Base-by-base conservation (phyloP, 805 yeast genomes). In the Nakazawaea ambrosiae region DNA sequence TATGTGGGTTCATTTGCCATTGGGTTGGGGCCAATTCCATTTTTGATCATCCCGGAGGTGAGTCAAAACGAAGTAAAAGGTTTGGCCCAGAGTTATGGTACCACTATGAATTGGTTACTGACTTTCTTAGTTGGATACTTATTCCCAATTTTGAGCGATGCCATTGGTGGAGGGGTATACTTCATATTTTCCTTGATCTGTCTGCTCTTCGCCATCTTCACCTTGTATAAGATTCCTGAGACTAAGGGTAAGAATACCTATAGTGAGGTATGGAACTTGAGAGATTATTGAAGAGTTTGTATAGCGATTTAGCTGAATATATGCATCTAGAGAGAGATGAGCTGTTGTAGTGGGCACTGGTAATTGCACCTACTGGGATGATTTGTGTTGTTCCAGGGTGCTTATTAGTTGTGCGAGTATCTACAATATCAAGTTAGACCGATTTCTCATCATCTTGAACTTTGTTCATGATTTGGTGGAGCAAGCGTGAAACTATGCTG, bases 1-100 rank as follows among this genome's bases (percentile, higher is more conserved):
- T 89, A 87, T 54, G 88, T 90, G 34, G 77, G 82, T 1, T 73
- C 87, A 20, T 92, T 90, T 64, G 42, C 42, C 23, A 39, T 39
- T 20, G 98, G 98, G 0, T 57, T 88, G 44, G 98, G 98, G 0
- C 98, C 98, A 5, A 88, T 92, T 38, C 98, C 98, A 29, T 90
- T 92, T 61, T 61, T 90, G 47, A 60, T 89, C 36, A 80, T 90
- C 9, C 75, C 95, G 5, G 97, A 92, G 54, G 78, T 90, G n/a
- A 81, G 95, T 0, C 94, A 88, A 43, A 61, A 71, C 2, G 75
- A 78, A 42, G 90, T 90, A 2, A 78, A 78, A 40, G 89, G 89
- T 2, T 66, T 78, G 31, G 97, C 97, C 0, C 98, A 92, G 60
- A 81, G 95, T 54, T 81, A 85, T 67, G 97, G 96, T 10, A 87